Evolutionary conservation across 2,329 filamentous ascomycete species (phyloP).

Genomic region (Colletotrichum magnum): DNA sequence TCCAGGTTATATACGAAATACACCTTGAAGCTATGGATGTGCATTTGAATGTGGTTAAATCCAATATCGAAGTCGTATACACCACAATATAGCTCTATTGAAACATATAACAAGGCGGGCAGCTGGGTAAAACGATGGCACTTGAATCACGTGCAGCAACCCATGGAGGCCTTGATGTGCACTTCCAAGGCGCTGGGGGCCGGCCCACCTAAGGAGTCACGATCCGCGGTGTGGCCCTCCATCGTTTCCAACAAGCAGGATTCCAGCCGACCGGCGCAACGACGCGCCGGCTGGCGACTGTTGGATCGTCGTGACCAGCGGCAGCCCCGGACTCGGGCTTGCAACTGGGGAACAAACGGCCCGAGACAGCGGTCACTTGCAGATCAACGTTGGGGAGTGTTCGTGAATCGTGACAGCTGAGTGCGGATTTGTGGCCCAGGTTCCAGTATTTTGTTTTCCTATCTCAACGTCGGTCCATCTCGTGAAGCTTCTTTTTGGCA

Average conservation of each 20-base stretch:
- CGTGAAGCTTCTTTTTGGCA: neutral
- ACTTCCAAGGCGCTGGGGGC: too few species aligned
- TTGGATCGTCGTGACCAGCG: neutral
- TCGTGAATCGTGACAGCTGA: neutral
- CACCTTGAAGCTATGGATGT: too few species aligned
- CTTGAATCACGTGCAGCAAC: too few species aligned
- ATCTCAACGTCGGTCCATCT: neutral
- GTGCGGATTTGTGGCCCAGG: neutral
- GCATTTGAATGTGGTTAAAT: too few species aligned
- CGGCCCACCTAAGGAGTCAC: conserved; percentile 5
- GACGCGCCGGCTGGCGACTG: neutral
- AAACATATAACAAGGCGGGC: too few species aligned
- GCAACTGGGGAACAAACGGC: neutral
- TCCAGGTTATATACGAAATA: too few species aligned
- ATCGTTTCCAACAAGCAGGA: neutral
- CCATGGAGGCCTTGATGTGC: too few species aligned
- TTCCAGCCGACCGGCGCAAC: conserved; percentile 1
- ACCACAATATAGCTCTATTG: too few species aligned
- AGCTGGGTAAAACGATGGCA: too few species aligned
- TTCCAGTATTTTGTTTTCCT: neutral
- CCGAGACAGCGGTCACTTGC: conserved; percentile 13
- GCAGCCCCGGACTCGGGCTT: neutral
- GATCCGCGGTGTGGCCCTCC: conserved; percentile 7
- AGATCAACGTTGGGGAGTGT: conserved; percentile 14
- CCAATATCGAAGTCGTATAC: too few species aligned